Conservation (phyloP, 2,329 filamentous ascomycete genomes). For the Sporothrix euskadiensis region DNA sequence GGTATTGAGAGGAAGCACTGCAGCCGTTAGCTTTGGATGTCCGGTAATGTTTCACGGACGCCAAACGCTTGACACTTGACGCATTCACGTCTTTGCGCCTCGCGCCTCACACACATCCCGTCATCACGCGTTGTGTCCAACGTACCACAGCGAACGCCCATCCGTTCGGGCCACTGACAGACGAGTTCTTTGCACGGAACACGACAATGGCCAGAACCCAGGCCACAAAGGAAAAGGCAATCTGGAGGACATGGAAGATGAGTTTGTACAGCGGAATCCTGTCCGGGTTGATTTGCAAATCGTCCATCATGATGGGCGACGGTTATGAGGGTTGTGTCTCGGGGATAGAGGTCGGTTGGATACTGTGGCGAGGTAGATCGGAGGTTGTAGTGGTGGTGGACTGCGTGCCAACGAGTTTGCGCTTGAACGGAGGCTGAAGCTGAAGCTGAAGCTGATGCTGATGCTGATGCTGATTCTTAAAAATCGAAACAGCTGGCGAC, state of each 20-base stretch:
- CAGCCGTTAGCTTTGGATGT: conserved; percentile 20
- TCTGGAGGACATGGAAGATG: conserved; percentile 57
- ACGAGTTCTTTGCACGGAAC: conserved; percentile 51
- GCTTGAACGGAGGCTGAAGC: neutral
- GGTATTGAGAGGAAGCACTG: conserved; percentile 67
- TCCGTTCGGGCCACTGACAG: conserved; percentile 58
- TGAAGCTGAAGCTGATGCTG: too few species aligned
- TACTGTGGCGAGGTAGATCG: neutral
- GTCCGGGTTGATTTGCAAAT: conserved; percentile 56
- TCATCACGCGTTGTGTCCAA: conserved; percentile 27
- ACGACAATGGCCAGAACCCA: conserved; percentile 63
- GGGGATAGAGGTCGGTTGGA: neutral
- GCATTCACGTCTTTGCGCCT: neutral
- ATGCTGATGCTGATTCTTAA: neutral
- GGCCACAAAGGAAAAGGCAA: conserved; percentile 54
- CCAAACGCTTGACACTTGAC: neutral
- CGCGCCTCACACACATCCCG: neutral
- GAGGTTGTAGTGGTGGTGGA: neutral
- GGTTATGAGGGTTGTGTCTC: neutral
- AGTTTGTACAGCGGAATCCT: conserved; percentile 59
- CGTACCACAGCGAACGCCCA: conserved; percentile 66
- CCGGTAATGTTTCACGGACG: neutral
- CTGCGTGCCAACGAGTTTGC: neutral
- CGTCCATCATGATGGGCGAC: conserved; percentile 44
- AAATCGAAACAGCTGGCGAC: neutral